A percentile compares a stretch with the other conserved stretches of the same genome.
Evolutionary conservation across 108 stramenopile genomes (phyloP).

Genomic region (Discostella stelligeroides): DNA sequence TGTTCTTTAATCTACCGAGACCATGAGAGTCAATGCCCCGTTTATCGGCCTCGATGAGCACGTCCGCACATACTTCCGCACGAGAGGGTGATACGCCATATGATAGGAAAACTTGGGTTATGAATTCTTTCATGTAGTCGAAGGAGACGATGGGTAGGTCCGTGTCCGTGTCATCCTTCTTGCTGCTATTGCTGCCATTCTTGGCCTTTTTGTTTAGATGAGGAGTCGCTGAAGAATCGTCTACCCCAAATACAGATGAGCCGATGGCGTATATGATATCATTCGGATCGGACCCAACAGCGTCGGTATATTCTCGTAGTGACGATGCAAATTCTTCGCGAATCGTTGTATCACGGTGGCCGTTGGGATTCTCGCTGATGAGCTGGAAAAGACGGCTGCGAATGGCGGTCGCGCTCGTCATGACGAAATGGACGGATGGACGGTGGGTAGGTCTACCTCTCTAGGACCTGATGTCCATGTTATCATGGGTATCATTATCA

Average conservation of each 20-base stretch:
- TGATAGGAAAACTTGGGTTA: slow-evolving; percentile 60
- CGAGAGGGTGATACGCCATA: slow-evolving; percentile 54
- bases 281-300: slow-evolving; percentile 29
- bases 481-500: too few relatives aligned
- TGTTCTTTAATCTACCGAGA: slow-evolving; percentile 64
- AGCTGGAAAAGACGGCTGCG: slow-evolving; percentile 38
- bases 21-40: slow-evolving; percentile 76
- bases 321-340: slow-evolving; percentile 38
- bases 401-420: not conserved
- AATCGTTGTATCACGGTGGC: slow-evolving; percentile 33
- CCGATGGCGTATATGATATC: slow-evolving; percentile 59
- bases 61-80: slow-evolving; percentile 62
- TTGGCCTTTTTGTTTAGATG: slow-evolving; percentile 51
- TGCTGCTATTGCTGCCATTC: slow-evolving; percentile 20
- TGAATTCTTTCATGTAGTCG: slow-evolving; percentile 67
- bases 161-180: slow-evolving; percentile 46
- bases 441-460: too few relatives aligned
- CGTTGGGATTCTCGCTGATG: slow-evolving; percentile 42
- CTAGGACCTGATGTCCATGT: too few relatives aligned
- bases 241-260: slow-evolving; percentile 36
- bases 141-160: slow-evolving; percentile 56
- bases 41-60: slow-evolving; percentile 69
- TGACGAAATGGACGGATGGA: too few relatives aligned
- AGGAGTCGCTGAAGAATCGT: slow-evolving; percentile 4
- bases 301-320: slow-evolving; percentile 39